phyloP scores from a whole-genome alignment of 106 monocot genomes.

The Acanthochlamys bracteata region DNA sequence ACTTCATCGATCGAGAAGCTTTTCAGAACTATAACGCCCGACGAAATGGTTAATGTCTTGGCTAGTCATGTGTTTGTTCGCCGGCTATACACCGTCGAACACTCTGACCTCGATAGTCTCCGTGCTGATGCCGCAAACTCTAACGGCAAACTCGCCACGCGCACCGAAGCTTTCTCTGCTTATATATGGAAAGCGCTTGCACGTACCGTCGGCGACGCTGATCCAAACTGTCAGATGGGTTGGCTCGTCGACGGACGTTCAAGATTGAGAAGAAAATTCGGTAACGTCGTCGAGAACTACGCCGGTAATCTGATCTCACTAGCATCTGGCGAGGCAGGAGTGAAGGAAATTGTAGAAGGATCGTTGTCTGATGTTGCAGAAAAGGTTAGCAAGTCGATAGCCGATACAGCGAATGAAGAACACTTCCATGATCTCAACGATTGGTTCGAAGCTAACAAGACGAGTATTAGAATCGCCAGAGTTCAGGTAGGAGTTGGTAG shows the following conservation, averaged over 20 bases:
- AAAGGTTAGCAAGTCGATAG: background rate
- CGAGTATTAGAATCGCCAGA: background rate
- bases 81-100: background rate
- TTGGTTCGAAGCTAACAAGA: background rate
- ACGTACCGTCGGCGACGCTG: background rate
- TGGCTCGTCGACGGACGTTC: too few species aligned
- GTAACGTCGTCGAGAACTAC: background rate
- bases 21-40: background rate
- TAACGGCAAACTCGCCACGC: background rate
- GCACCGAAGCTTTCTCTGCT: constrained; percentile 3
- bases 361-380: background rate
- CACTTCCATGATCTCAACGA: background rate
- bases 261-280: constrained; percentile 9
- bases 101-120: background rate
- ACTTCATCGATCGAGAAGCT: background rate
- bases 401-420: background rate
- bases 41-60: background rate
- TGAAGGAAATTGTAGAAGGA: background rate
- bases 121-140: background rate
- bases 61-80: background rate
- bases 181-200: constrained; percentile 5
- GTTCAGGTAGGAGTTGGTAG: background rate
- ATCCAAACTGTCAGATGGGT: constrained; percentile 13
- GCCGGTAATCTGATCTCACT: background rate
- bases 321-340: background rate